Evolutionary conservation across 495 filamentous ascomycete genomes (phyloP), one percentile per base, ranked within the genome.

Genomic region (Hypoxylon subgilvum): DNA sequence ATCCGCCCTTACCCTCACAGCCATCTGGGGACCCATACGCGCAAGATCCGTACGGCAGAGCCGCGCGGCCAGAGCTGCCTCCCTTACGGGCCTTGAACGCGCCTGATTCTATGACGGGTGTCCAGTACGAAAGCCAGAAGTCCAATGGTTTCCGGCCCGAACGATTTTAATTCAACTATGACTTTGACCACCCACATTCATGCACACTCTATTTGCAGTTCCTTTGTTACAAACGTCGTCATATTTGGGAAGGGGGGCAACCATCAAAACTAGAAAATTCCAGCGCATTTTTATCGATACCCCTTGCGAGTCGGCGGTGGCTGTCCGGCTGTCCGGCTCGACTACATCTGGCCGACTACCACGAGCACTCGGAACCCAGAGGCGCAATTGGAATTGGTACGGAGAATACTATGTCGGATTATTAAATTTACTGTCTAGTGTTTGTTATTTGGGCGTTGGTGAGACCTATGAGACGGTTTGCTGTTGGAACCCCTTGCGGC

Each of bases 71-170:
- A 5, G 78, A 81, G 52, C 62, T 83, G 10, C 79, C 79, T 1
- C 80, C 80, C 16, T 67, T 83, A 28, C 66, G 80, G 10, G 63
- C 70, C 3, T 38, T 78, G 3, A 72, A 67, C 35, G 69, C 52
- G 4, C 70, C 76, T 4, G 79, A 83, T 8, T 72, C 75, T 4
- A 83, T 83, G 80, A 80, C 77, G 17, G 80, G 80, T 9, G 76
- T 83, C 8, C 80, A 83, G 61, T 83, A 83, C 46, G 75, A 81
- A 36, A 63, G 70, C 6, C 76, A 73, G 9, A 66, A 72, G 12
- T 27, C 63, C 1, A 76, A 76, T 42, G 73, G 74, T n/a, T 74
- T 60, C 40, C 70, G 73, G 18, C 57, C 44, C 18, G 52, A 61
- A 16, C 67, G 67, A n/a, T 70, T 68, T 43, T 67, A 63, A 14